Percentiles rank a stretch among this genome's conserved stretches.
These are phyloP conservation scores for Aphelidium insulamus DNA, from an alignment of 371 early-diverging fungal genomes.

Conservation along the genomic window DNA sequence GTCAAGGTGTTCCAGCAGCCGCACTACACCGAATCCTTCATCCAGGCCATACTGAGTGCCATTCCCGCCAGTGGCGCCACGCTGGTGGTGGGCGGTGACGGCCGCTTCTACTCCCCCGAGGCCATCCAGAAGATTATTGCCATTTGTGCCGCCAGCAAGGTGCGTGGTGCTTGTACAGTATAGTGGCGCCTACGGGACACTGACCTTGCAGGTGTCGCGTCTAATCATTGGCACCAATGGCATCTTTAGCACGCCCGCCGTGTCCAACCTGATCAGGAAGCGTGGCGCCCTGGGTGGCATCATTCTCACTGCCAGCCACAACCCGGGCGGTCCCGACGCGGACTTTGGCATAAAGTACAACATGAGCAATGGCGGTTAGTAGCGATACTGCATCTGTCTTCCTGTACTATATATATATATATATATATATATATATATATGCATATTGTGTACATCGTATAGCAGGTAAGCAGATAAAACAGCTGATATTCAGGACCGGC, in stretches of 20 bases:
- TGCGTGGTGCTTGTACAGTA: constrained; percentile 12
- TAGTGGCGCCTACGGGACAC: not conserved
- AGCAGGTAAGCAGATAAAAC: too few relatives aligned
- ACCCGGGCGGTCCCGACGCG: constrained; percentile 90
- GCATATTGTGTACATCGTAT: too few relatives aligned
- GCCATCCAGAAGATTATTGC: constrained; percentile 72
- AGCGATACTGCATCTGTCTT: not conserved
- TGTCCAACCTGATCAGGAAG: constrained; percentile 76
- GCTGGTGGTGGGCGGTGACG: constrained; percentile 91
- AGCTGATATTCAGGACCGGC: constrained; percentile 63
- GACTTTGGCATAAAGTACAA: constrained; percentile 98
- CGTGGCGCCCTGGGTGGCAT: constrained; percentile 68
- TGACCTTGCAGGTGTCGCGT: constrained; percentile 32
- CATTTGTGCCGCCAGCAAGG: constrained; percentile 65
- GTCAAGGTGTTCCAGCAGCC: constrained; percentile 83
- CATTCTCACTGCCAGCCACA: constrained; percentile 88
- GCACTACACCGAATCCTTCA: constrained; percentile 88
- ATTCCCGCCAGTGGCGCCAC: constrained; percentile 60
- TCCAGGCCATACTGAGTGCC: constrained; percentile 57
- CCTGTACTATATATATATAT: not conserved
- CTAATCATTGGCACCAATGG: constrained; percentile 80
- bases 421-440: constrained; percentile 1
- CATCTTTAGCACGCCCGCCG: constrained; percentile 92
- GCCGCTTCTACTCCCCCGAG: constrained; percentile 66
- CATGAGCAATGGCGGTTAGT: constrained; percentile 62